Percentiles rank a stretch among this genome's conserved stretches.
These are phyloP conservation scores for Phytophthora citrophthora DNA, from an alignment of 352 stramenopile genomes.

Conservation along the genomic window DNA sequence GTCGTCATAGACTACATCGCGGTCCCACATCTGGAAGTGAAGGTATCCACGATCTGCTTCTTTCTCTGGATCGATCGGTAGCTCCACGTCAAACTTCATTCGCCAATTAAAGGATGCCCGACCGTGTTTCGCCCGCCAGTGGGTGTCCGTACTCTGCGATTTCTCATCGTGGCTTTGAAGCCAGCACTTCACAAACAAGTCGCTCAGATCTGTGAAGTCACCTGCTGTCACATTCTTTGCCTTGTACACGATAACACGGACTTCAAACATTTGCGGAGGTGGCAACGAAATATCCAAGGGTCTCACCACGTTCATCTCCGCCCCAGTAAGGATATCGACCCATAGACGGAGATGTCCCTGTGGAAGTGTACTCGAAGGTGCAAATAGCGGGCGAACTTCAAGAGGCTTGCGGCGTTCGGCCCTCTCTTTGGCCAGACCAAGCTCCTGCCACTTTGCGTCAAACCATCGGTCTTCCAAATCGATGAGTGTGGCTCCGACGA, in stretches of 20 bases:
- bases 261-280: conserved; percentile 78
- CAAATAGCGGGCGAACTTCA: conserved; percentile 69
- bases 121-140: conserved; percentile 90
- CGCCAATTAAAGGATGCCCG: conserved; percentile 93
- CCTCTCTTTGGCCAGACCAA: conserved; percentile 47
- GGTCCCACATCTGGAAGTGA: conserved; percentile 85
- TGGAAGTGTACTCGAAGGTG: conserved; percentile 71
- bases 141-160: conserved; percentile 87
- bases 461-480: conserved; percentile 95
- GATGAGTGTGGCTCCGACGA: conserved; percentile 92
- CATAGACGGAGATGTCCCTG: conserved; percentile 83
- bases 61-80: conserved; percentile 75
- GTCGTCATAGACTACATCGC: conserved; percentile 79
- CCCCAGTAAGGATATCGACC: conserved; percentile 89
- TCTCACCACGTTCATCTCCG: conserved; percentile 71
- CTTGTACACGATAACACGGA: conserved; percentile 94
- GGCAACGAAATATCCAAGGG: conserved; percentile 86
- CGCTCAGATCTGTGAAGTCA: conserved; percentile 87
- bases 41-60: conserved; percentile 73
- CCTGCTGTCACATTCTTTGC: conserved; percentile 87
- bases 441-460: conserved; percentile 81
- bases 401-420: conserved; percentile 61
- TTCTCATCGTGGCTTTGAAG: conserved; percentile 81
- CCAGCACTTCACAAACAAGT: conserved; percentile 92
- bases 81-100: conserved; percentile 90